These are phyloP conservation scores for Reticulascus tulasneorum DNA, from an alignment of 2,329 filamentous ascomycete species.

Conservation along the genomic window DNA sequence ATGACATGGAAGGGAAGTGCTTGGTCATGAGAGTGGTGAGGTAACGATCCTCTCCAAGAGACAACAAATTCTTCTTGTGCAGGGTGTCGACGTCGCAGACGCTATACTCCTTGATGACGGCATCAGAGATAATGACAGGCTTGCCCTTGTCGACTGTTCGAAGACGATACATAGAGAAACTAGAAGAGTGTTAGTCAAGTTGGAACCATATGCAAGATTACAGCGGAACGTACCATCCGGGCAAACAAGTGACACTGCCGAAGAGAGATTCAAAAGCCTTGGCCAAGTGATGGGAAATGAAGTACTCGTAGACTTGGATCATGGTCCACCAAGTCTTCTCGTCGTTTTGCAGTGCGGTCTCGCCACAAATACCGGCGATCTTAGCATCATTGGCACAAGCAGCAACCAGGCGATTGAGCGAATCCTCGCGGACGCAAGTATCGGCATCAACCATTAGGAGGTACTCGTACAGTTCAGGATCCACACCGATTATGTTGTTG, in stretches of 20 bases:
- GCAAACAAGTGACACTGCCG: slow-evolving; percentile 96
- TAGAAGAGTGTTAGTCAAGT: slow-evolving; percentile 40
- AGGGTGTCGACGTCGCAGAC: slow-evolving; percentile 89
- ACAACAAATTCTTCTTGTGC: slow-evolving; percentile 93
- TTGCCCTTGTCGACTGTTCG: slow-evolving; percentile 91
- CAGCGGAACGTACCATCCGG: slow-evolving; percentile 78
- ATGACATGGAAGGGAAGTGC: slow-evolving; percentile 91
- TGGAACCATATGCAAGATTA: neutral
- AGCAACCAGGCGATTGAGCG: slow-evolving; percentile 86
- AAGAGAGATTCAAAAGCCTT: slow-evolving; percentile 98
- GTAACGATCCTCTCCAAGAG: slow-evolving; percentile 94
- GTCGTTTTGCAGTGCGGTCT: slow-evolving; percentile 94
- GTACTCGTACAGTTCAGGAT: slow-evolving; percentile 96
- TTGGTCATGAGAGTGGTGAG: slow-evolving; percentile 98
- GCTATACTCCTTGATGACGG: slow-evolving; percentile 81
- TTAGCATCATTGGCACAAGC: slow-evolving; percentile 91
- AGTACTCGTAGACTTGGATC: slow-evolving; percentile 99
- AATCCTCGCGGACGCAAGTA: slow-evolving; percentile 88
- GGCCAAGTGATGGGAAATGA: slow-evolving; percentile 93
- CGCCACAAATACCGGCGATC: slow-evolving; percentile 95
- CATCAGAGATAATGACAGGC: slow-evolving; percentile 88
- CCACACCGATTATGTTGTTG: slow-evolving; percentile 98
- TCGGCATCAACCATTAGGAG: slow-evolving; percentile 97
- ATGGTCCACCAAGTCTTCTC: slow-evolving; percentile 97
- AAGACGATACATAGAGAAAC: slow-evolving; percentile 98